These are phyloP conservation scores for Oropetium thomaeum DNA, from an alignment of 176 grass and related monocot species.

Conservation along the genomic window DNA sequence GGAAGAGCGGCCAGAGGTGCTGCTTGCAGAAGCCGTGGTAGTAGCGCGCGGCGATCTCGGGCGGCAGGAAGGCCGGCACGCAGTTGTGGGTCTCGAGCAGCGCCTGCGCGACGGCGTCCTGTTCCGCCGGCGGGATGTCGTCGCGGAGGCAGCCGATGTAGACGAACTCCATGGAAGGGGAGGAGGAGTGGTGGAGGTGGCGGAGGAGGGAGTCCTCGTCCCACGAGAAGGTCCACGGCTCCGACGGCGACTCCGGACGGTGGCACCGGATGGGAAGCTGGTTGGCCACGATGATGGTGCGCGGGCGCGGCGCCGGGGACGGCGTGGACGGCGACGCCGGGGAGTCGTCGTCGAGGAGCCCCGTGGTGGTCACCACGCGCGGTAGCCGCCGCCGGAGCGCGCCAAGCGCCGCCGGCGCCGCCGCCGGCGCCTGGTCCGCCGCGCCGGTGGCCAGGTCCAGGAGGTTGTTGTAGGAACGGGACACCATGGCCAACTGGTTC, in stretches of 20 bases:
- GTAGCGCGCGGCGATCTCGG: conserved; percentile 61
- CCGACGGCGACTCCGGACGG: conserved; percentile 34
- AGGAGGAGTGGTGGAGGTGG: conserved; percentile 66
- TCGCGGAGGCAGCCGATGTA: conserved; percentile 93
- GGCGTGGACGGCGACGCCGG: conserved; percentile 48
- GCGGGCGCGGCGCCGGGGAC: conserved; percentile 55
- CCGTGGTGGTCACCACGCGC: conserved; percentile 66
- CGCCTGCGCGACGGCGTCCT: conserved; percentile 76
- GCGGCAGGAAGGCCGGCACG: conserved; percentile 70
- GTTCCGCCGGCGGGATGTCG: conserved; percentile 56
- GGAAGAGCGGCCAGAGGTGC: conserved; percentile 97
- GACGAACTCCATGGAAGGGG: conserved; percentile 67
- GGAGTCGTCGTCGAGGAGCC: conserved; percentile 76
- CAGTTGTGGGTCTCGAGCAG: conserved; percentile 85
- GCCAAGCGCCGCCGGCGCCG: conserved; percentile 45
- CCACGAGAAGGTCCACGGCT: conserved; percentile 75
- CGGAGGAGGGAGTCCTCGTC: conserved; percentile 88
- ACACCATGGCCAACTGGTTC: conserved; percentile 51
- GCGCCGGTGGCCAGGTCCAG: conserved; percentile 84
- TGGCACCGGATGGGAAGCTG: conserved; percentile 69
- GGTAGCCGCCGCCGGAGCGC: conserved; percentile 67
- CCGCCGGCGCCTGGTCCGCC: conserved; percentile 51
- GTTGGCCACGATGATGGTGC: conserved; percentile 92
- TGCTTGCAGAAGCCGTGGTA: conserved; percentile 99
- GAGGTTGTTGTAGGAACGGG: conserved; percentile 85